A percentile compares a stretch with the other conserved stretches of the same genome.
phyloP scores from a whole-genome alignment of 495 filamentous ascomycete genomes.

The Hyaloscypha variabilis region DNA sequence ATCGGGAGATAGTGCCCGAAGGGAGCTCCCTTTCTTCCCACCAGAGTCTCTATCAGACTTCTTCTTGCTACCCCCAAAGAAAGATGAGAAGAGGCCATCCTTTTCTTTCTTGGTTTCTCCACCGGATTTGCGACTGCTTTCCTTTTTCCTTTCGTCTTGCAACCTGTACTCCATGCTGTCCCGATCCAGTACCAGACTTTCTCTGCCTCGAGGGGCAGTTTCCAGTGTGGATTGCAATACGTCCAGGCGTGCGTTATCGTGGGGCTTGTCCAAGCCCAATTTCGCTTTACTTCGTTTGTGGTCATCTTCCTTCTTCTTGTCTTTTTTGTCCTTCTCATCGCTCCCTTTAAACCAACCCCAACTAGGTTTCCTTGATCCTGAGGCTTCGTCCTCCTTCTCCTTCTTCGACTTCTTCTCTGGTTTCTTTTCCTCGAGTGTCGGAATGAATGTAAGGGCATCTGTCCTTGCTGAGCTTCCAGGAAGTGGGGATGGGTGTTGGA shows the following conservation, averaged over 20 bases:
- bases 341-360: constrained; percentile 65
- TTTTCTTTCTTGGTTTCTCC: constrained; percentile 87
- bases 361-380: constrained; percentile 69
- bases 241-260: constrained; percentile 80
- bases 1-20: constrained; percentile 79
- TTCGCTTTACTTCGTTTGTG: constrained; percentile 60
- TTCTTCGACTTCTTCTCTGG: constrained; percentile 67
- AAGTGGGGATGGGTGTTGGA: constrained; percentile 61
- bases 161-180: constrained; percentile 69
- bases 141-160: constrained; percentile 84
- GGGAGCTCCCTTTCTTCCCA: constrained; percentile 72
- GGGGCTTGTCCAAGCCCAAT: constrained; percentile 53
- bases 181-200: constrained; percentile 82
- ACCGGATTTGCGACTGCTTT: constrained; percentile 69
- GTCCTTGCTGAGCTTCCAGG: constrained; percentile 74
- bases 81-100: constrained; percentile 79
- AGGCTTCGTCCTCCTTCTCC: constrained; percentile 54
- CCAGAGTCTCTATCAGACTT: constrained; percentile 65
- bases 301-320: constrained; percentile 56
- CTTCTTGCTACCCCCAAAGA: constrained; percentile 89
- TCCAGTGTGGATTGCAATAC: constrained; percentile 81
- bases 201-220: constrained; percentile 65
- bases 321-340: constrained; percentile 65
- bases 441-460: constrained; percentile 82
- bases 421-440: constrained; percentile 74